Conservation (phyloP, 129 eudicot genomes). For the Artemisia annua region DNA sequence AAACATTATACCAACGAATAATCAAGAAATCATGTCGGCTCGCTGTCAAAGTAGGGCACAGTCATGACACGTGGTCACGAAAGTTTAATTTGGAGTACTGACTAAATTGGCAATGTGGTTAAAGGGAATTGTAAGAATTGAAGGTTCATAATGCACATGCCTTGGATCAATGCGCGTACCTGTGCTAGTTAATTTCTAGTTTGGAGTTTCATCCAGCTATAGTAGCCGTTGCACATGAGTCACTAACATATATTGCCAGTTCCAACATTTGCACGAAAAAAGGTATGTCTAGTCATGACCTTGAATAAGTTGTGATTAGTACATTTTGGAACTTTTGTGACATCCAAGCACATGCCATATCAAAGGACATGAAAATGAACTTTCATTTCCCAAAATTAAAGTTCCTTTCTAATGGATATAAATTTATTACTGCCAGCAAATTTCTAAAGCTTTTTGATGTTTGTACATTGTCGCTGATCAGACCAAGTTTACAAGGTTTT, state of each 20-base stretch:
- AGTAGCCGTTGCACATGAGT: too few relatives aligned
- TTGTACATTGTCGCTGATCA: too few relatives aligned
- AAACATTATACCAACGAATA: too few relatives aligned
- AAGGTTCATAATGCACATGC: background rate
- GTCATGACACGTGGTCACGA: background rate
- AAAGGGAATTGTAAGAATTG: background rate
- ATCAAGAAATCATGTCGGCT: too few relatives aligned
- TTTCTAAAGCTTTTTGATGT: too few relatives aligned
- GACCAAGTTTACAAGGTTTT: too few relatives aligned
- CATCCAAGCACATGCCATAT: slow-evolving; percentile 23
- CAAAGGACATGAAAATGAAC: slow-evolving; percentile 16
- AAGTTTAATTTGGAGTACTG: background rate
- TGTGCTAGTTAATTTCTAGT: background rate
- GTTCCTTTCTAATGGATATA: background rate
- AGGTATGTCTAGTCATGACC: background rate
- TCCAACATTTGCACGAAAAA: slow-evolving; percentile 4
- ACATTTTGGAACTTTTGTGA: too few relatives aligned
- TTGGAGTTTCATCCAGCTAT: background rate
- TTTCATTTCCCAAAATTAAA: background rate
- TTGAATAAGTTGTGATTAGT: slow-evolving; percentile 9
- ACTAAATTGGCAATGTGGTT: background rate
- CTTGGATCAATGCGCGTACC: background rate
- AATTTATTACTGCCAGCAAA: background rate
- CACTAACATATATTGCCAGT: background rate
- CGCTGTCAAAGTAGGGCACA: background rate